Evolutionary conservation across 345 rosid genomes (phyloP).

Genomic region (Acer negundo): DNA sequence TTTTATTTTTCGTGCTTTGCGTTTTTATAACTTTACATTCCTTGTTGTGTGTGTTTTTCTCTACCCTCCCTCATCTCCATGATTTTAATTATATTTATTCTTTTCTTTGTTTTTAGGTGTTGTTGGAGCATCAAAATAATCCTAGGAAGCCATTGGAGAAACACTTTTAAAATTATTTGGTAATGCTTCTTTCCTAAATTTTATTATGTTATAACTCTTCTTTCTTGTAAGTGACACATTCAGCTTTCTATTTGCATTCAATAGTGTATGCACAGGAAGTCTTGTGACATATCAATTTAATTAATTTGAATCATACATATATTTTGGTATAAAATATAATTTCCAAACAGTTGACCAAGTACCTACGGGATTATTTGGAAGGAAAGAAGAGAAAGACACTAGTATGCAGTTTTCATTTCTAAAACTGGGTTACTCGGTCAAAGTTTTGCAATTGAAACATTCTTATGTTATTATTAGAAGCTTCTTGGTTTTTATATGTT

Average conservation of each 20-base stretch:
- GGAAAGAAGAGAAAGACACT: constrained; percentile 87
- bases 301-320: not conserved
- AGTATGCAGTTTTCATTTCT: constrained; percentile 50
- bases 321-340: not conserved
- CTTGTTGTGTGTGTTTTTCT: not conserved
- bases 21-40: not conserved
- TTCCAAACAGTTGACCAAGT: constrained; percentile 69
- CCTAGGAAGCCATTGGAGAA: constrained; percentile 81
- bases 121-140: constrained; percentile 89
- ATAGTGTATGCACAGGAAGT: not conserved
- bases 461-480: not conserved
- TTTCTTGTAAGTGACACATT: not conserved
- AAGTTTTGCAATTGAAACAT: too few species aligned
- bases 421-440: not conserved
- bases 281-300: not conserved
- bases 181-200: constrained; percentile 28
- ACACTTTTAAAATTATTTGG: constrained; percentile 88
- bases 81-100: constrained; percentile 3
- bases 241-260: not conserved
- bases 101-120: constrained; percentile 48
- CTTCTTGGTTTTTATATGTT: not conserved
- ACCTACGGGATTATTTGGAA: constrained; percentile 81
- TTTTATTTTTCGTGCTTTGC: not conserved
- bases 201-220: too few species aligned
- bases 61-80: not conserved